Percentiles rank a stretch among this genome's conserved stretches.
Conservation (phyloP, 2,329 filamentous ascomycete species). For the Penicillium sclerotigenum region DNA sequence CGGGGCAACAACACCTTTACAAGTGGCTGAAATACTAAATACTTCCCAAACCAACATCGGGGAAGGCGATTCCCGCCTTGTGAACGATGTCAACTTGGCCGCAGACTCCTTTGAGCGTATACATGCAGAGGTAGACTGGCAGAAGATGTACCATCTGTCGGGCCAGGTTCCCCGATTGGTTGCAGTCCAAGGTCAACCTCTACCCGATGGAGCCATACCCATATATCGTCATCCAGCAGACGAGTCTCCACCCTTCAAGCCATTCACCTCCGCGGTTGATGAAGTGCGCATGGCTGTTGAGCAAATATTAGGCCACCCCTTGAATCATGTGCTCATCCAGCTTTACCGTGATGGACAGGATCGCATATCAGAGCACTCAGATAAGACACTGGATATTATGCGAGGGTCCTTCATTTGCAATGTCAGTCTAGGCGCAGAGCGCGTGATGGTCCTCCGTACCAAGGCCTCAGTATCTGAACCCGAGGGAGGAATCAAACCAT, state of each 20-base stretch:
- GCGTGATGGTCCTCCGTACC: conserved; percentile 84
- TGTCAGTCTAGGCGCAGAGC: conserved; percentile 84
- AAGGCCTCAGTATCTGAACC: conserved; percentile 47
- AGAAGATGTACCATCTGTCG: conserved; percentile 87
- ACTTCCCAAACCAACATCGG: conserved; percentile 51
- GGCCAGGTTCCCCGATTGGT: conserved; percentile 89
- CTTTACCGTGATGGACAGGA: conserved; percentile 85
- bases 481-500: conserved; percentile 29
- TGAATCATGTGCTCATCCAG: conserved; percentile 93
- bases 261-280: conserved; percentile 72
- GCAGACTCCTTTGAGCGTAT: conserved; percentile 65
- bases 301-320: conserved; percentile 66
- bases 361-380: conserved; percentile 93
- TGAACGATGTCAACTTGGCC: conserved; percentile 65
- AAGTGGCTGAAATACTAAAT: background rate
- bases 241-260: conserved; percentile 71
- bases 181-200: conserved; percentile 76
- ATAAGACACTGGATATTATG: conserved; percentile 91
- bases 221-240: conserved; percentile 95
- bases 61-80: conserved; percentile 75
- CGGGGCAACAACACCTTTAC: background rate
- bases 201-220: conserved; percentile 66
- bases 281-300: conserved; percentile 68
- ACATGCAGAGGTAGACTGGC: conserved; percentile 75
- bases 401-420: conserved; percentile 82